Base-by-base conservation (phyloP, 177 flowering plant species). In the Tripterygium wilfordii region DNA sequence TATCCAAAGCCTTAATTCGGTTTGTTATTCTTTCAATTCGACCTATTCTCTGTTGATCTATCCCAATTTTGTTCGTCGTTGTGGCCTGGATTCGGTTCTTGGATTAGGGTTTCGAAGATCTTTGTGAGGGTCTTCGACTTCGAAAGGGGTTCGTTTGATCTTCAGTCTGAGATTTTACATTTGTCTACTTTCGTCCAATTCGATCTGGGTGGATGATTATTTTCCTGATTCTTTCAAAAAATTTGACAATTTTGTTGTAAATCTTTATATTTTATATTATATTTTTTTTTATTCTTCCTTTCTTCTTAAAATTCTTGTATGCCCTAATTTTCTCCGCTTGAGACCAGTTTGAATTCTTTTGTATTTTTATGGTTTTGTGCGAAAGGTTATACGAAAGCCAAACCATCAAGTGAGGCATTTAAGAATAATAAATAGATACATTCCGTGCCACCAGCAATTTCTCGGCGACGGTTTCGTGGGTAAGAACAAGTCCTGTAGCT, bases 31-130 rank as follows among this genome's bases (percentile, higher is more conserved):
- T 0, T 51, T 27, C 22, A 15, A 22, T 36, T 68, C 19, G 32
- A n/a, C n/a, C 18, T 39, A 15, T 53, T 15, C 46, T 44, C 56
- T 59, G 41, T 36, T 60, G 43, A 54, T 66, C 32, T 65, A 60
- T 66, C 56, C 32, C 13, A 0, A 18, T 50, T 47, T 62, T 9
- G 36, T 9, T 5, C 3, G 23, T 24, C 10, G 30, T 42, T 55
- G 60, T 48, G 43, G n/a, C n/a, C 38, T 37, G n/a, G 30, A 19
- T 53, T 38, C 16, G 10, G 43, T 42, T 67, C 58, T 70, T 70
- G 66, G 74, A 64, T 61, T 73, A 68, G 78, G 82, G 72, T 70
- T 76, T 56, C 32, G 5, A 26, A 16, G n/a, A 17, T 23, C 3
- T 1, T 48, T 14, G 16, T 18, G 1, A n/a, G 8, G 19, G 9